Percentiles rank a stretch among this genome's conserved stretches.
Evolutionary conservation across 2,329 filamentous ascomycete species (phyloP).

Genomic region (Cordyceps javanica): DNA sequence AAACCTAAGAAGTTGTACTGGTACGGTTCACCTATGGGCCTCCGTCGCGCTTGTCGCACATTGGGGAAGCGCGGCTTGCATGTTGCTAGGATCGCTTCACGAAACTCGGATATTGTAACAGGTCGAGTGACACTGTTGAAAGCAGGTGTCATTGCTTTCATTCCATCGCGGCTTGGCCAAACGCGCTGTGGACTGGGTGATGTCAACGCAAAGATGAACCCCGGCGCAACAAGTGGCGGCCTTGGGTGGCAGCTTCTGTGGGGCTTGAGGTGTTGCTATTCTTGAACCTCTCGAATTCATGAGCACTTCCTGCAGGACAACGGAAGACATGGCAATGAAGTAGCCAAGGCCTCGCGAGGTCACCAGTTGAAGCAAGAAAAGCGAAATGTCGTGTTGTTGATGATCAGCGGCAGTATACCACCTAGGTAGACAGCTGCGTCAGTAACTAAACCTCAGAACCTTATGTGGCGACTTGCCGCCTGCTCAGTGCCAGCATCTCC

Average conservation of each 20-base stretch:
- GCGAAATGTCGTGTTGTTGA: background rate
- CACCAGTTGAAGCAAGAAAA: background rate
- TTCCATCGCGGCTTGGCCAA: constrained; percentile 20
- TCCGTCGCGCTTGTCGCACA: constrained; percentile 26
- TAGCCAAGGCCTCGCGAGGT: too few species aligned
- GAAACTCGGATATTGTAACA: constrained; percentile 32
- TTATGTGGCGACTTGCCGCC: background rate
- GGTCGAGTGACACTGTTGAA: constrained; percentile 33
- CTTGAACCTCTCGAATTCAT: background rate
- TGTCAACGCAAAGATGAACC: background rate
- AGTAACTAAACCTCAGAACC: too few species aligned
- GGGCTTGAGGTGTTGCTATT: background rate
- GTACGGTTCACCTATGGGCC: constrained; percentile 36
- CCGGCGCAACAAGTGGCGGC: background rate
- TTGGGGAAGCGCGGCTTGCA: constrained; percentile 45
- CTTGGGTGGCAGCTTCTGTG: background rate
- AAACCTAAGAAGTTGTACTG: background rate
- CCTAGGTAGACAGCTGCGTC: too few species aligned
- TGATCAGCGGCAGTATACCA: background rate
- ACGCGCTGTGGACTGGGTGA: background rate
- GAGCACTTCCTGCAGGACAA: background rate
- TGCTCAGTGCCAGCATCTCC: background rate
- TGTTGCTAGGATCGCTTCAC: constrained; percentile 43
- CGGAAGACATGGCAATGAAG: background rate
- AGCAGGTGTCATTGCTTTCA: constrained; percentile 27